Base-by-base conservation (phyloP, 371 early-diverging fungal genomes). In the Blakeslea trispora region DNA sequence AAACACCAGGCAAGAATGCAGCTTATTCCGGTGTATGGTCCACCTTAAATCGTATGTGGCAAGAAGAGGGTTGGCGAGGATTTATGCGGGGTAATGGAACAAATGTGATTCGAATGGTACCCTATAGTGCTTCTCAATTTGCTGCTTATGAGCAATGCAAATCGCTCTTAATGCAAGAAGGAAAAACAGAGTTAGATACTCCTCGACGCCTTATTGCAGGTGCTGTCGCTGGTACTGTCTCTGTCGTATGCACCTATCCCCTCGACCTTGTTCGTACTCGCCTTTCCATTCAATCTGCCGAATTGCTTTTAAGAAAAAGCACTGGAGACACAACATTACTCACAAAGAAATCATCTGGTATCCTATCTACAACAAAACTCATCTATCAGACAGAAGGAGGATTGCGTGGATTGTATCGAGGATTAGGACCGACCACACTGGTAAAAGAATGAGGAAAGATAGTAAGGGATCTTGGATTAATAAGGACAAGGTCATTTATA, bases 71-170 rank as follows among this genome's bases (percentile, higher is more conserved):
- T 7, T 57, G 90, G 9, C 62, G 80, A 45, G 92, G 94, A 0
- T 90, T 92, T 58, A 90, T 91, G 88, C 83, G 92, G 32, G 97
- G 97, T 15, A 96, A 96, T 68, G 95, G 95, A 15, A 89, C 95
- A 45, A 96, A 96, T 52, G 89, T 94, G 24, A 79, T 96, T 59
- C 90, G 96, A 32, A 95, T 96, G 60, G 81, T 94, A 0, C 97
- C 97, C 6, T 94, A 96, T 64, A 91, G 83, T 71, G 93, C 84
- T 3, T 86, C 92, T 17, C 95, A 95, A 70, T 96, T 96, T 72
- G 93, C 91, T 28, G 83, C 91, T 22, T 93, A 89, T 61, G 96
- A 96, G 57, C 85, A 86, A 53, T 81, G 75, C 61, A 91, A 91
- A 68, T 63, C 66, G 55, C 45, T 88, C 49, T 64, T 92, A 44